phyloP scores from a whole-genome alignment of 305 asterid species.

The Ilex paraguariensis region DNA sequence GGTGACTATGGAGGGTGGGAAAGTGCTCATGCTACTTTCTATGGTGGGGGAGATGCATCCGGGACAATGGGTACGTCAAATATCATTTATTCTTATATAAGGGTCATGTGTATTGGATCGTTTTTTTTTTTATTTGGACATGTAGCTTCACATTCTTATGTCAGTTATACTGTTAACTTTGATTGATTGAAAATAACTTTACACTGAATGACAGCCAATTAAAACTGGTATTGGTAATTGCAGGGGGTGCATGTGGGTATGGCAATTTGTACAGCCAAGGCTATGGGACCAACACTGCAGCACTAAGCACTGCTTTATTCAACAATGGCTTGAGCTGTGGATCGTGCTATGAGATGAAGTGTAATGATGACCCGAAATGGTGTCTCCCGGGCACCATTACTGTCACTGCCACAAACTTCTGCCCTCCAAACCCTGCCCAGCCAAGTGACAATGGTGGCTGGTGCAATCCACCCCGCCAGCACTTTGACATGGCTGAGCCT shows the following conservation, averaged over 20 bases:
- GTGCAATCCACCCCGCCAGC: constrained; percentile 90
- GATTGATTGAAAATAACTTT: no score
- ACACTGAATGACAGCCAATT: no score
- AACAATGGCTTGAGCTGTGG: constrained; percentile 80
- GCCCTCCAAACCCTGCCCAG: constrained; percentile 75
- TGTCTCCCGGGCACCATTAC: constrained; percentile 53
- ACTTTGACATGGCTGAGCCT: constrained; percentile 76
- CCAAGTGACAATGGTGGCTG: constrained; percentile 80
- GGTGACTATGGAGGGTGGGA: constrained; percentile 73
- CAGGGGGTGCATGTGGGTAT: constrained; percentile 92
- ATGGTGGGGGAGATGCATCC: constrained; percentile 86
- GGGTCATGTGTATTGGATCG: no score
- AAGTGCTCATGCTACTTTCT: constrained; percentile 71
- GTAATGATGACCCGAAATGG: constrained; percentile 44
- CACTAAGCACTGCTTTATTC: constrained; percentile 77
- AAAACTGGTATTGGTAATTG: constrained; percentile 7
- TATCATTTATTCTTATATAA: not conserved
- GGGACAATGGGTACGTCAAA: constrained; percentile 72
- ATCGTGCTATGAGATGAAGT: constrained; percentile 65
- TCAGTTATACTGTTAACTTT: not conserved
- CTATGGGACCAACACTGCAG: constrained; percentile 85
- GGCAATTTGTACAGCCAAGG: constrained; percentile 79
- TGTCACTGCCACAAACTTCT: constrained; percentile 82
- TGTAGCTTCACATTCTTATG: not conserved
- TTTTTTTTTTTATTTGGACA: no score